Percentiles rank a stretch among this genome's conserved stretches.
Conservation (phyloP, 371 early-diverging fungal genomes). For the Mortierella sp. region DNA sequence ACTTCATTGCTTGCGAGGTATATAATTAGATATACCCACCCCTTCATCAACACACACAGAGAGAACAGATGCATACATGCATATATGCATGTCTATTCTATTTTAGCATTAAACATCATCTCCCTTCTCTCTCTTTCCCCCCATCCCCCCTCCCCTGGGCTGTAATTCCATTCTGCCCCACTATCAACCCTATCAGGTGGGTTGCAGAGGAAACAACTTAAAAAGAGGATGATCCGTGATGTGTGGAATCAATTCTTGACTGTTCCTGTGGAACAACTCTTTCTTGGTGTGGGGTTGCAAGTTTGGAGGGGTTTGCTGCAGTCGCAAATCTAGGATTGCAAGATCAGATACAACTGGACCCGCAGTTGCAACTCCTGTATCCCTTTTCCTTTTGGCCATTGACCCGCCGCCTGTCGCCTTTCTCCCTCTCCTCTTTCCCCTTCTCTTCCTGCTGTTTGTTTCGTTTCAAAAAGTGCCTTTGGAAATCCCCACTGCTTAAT, state of each 20-base stretch:
- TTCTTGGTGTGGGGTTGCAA: no score
- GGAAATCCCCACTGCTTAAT: background rate
- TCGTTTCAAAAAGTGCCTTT: background rate
- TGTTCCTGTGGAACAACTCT: background rate
- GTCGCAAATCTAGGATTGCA: background rate
- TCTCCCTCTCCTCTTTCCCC: background rate
- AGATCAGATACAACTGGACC: background rate
- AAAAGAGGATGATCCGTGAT: no score
- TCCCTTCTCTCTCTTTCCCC: background rate
- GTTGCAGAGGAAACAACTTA: background rate
- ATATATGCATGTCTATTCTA: slow-evolving; percentile 2
- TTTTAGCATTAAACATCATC: slow-evolving; percentile 2
- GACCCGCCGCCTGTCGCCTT: slow-evolving; percentile 4
- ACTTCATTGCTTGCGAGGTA: slow-evolving; percentile 2
- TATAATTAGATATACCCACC: slow-evolving; percentile 4
- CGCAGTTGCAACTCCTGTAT: slow-evolving; percentile 1
- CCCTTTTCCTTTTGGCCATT: background rate
- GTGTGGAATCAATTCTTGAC: background rate
- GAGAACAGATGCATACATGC: background rate
- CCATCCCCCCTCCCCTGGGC: background rate
- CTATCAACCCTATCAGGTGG: background rate
- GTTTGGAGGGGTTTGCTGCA: background rate
- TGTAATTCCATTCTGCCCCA: background rate
- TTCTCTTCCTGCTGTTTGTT: slow-evolving; percentile 4
- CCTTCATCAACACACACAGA: slow-evolving; percentile 1